A percentile compares a stretch with the other conserved stretches of the same genome.
Evolutionary conservation across 2,329 filamentous ascomycete species (phyloP).

Genomic region (Xylaria hypoxylon): DNA sequence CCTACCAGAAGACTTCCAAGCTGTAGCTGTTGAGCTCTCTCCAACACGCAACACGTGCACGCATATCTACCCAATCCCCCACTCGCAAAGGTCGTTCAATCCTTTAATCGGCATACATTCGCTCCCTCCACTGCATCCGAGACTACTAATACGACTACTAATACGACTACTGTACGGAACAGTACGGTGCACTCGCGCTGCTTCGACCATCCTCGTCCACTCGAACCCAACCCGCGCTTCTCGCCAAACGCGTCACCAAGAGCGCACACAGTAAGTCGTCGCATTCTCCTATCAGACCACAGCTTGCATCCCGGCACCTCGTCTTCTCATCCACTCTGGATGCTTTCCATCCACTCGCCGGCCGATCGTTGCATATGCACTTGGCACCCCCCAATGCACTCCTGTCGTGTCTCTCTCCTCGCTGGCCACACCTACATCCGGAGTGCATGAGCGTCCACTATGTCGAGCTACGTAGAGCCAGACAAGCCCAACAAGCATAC

Average conservation of each 20-base stretch:
- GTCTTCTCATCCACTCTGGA: constrained; percentile 27
- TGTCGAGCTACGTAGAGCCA: constrained; percentile 39
- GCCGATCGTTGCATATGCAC: constrained; percentile 54
- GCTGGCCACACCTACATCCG: constrained; percentile 51
- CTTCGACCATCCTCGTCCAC: constrained; percentile 44
- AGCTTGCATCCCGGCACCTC: constrained; percentile 41
- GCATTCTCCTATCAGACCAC: constrained; percentile 44
- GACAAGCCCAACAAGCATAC: constrained; percentile 28
- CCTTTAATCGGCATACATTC: constrained; percentile 24
- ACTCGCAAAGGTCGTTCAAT: constrained; percentile 26
- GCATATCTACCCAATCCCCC: constrained; percentile 34
- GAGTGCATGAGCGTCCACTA: constrained; percentile 46
- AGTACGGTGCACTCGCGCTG: constrained; percentile 37
- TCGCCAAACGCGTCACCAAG: constrained; percentile 45
- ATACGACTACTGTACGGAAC: too few relatives aligned
- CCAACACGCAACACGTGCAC: constrained; percentile 13
- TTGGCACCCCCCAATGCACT: constrained; percentile 38
- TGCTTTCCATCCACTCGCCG: constrained; percentile 44
- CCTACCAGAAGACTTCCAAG: background rate
- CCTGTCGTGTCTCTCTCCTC: constrained; percentile 51
- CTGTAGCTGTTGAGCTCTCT: constrained; percentile 17
- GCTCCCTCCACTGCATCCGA: constrained; percentile 19
- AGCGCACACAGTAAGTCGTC: constrained; percentile 36
- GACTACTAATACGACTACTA: too few relatives aligned
- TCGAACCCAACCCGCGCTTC: constrained; percentile 45